A percentile compares a stretch with the other conserved stretches of the same genome.
Evolutionary conservation across 2,329 filamentous ascomycete genomes (phyloP).

Genomic region (Huntiella omanensis): DNA sequence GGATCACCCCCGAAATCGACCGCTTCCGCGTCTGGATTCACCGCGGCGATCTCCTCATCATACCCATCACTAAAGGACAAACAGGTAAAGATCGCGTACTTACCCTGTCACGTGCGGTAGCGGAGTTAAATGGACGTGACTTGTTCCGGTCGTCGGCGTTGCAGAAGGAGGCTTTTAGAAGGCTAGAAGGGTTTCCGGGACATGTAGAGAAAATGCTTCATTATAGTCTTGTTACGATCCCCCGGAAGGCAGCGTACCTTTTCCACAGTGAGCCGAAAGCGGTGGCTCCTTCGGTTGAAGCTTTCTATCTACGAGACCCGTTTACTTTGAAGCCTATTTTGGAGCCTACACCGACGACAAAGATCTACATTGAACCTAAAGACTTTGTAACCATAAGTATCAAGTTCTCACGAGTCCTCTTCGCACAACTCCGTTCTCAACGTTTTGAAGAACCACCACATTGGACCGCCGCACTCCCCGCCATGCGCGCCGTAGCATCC

Average conservation of each 20-base stretch:
- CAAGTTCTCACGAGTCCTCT: conserved; percentile 74
- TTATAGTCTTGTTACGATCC: conserved; percentile 51
- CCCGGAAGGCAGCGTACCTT: conserved; percentile 63
- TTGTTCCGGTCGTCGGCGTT: conserved; percentile 56
- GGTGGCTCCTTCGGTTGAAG: conserved; percentile 69
- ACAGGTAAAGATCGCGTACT: too few species aligned
- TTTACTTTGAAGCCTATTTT: conserved; percentile 52
- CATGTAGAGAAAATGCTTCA: conserved; percentile 64
- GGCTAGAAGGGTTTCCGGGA: conserved; percentile 63
- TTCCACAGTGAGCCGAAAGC: conserved; percentile 57
- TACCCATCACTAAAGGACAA: conserved; percentile 25
- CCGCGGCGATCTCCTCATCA: conserved; percentile 52
- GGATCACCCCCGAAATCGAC: conserved; percentile 83
- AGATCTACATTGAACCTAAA: conserved; percentile 48
- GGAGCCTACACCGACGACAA: conserved; percentile 19
- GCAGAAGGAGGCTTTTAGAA: conserved; percentile 79
- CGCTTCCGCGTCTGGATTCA: conserved; percentile 82
- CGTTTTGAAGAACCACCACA: conserved; percentile 48
- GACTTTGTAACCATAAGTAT: conserved; percentile 67
- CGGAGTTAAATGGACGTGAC: background rate
- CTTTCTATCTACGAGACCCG: conserved; percentile 81
- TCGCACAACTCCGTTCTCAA: conserved; percentile 77
- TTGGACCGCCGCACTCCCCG: conserved; percentile 21
- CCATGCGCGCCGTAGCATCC: background rate
- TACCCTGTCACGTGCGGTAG: too few species aligned